A percentile compares a stretch with the other conserved stretches of the same genome.
phyloP scores from a whole-genome alignment of 306 rosid genomes.

The Quercus robur region DNA sequence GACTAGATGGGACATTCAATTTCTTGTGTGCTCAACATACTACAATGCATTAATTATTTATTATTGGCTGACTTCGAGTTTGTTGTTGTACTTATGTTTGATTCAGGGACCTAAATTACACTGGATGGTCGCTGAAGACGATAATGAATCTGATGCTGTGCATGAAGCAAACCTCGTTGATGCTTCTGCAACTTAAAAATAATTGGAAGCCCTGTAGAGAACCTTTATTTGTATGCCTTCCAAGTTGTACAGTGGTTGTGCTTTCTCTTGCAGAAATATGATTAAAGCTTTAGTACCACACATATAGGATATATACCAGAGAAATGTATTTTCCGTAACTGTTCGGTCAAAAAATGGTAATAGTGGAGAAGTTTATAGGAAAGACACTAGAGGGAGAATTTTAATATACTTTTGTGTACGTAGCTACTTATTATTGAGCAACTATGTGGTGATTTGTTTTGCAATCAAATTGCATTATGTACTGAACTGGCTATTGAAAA shows the following conservation, averaged over 20 bases:
- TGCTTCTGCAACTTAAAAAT: conserved; percentile 38
- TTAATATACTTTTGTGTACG: not conserved
- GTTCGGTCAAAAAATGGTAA: not conserved
- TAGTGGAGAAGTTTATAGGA: not conserved
- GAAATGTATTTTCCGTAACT: too few relatives aligned
- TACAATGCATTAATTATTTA: not conserved
- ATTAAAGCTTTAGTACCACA: too few relatives aligned
- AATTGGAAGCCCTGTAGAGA: conserved; percentile 13
- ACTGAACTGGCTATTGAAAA: not conserved
- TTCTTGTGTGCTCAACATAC: too few relatives aligned
- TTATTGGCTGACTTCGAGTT: not conserved
- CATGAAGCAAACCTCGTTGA: conserved; percentile 25
- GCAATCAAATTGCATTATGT: not conserved
- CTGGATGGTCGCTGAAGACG: conserved; percentile 70
- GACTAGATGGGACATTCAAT: not conserved
- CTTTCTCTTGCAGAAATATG: too few relatives aligned
- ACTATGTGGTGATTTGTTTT: not conserved
- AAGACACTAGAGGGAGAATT: not conserved
- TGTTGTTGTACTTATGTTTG: not conserved
- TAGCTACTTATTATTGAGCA: not conserved
- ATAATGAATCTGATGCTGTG: conserved; percentile 20
- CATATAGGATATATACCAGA: too few relatives aligned
- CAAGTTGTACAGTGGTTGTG: not conserved
- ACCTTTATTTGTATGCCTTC: not conserved
- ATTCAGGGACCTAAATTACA: conserved; percentile 68